A percentile compares a stretch with the other conserved stretches of the same genome.
These are phyloP conservation scores for Paspalum notatum DNA, from an alignment of 176 grass and related monocot genomes.

Conservation along the genomic window DNA sequence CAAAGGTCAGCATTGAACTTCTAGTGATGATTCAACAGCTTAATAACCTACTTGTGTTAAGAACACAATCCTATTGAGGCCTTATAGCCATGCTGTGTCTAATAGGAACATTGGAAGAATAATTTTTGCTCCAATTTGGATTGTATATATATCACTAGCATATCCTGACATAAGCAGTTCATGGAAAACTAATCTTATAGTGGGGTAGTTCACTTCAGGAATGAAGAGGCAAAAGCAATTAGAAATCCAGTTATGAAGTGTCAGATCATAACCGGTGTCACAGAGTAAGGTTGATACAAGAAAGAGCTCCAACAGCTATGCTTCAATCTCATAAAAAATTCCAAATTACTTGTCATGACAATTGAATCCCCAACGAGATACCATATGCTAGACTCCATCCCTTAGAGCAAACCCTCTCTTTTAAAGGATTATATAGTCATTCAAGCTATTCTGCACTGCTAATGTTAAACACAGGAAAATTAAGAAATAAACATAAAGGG, in stretches of 20 bases:
- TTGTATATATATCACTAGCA: neutral
- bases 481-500: slow-evolving; percentile 18
- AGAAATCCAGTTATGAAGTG: neutral
- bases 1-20: neutral
- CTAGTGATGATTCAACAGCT: neutral
- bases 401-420: neutral
- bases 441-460: slow-evolving; percentile 10
- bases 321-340: neutral
- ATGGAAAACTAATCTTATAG: neutral
- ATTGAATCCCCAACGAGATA: slow-evolving; percentile 21
- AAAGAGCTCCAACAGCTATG: neutral
- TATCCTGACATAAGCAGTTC: slow-evolving; percentile 1
- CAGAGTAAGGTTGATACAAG: neutral
- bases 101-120: neutral
- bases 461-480: neutral
- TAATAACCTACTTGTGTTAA: neutral
- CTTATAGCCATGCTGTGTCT: neutral
- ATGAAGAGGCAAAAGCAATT: neutral
- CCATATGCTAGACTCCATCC: neutral
- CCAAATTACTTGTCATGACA: slow-evolving; percentile 1
- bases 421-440: neutral
- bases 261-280: neutral
- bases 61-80: neutral
- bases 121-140: neutral
- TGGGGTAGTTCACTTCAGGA: neutral